Evolutionary conservation across 2,329 filamentous ascomycete genomes (phyloP).

Genomic region (Aspergillus sp.): DNA sequence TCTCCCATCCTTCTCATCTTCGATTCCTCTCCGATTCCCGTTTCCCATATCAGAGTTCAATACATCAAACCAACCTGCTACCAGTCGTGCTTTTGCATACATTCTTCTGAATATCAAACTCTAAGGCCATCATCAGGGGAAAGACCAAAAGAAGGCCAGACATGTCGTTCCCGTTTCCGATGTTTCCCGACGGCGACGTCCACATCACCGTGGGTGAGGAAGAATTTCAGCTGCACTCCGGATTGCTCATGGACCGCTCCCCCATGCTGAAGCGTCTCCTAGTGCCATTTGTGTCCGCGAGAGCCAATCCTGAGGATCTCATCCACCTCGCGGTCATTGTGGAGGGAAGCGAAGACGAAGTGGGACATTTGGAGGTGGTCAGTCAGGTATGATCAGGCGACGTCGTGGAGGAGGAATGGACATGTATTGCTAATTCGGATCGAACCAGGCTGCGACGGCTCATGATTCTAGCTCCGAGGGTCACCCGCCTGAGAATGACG

Average conservation of each 20-base stretch:
- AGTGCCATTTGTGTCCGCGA: not conserved
- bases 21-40: not conserved
- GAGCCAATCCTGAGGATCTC: no score
- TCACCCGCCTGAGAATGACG: no score
- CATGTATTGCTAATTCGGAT: no score
- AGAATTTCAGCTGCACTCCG: conserved; percentile 40
- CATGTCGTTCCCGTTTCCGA: conserved; percentile 27
- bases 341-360: not conserved
- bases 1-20: not conserved
- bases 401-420: no score
- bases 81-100: no score
- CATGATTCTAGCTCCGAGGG: no score
- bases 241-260: conserved; percentile 5
- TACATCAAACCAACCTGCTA: no score
- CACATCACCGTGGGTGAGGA: conserved; percentile 36
- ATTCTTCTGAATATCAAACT: not conserved
- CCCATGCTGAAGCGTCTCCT: conserved; percentile 2
- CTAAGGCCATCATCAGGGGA: not conserved
- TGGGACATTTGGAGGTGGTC: no score
- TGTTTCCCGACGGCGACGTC: conserved; percentile 41
- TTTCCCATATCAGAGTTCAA: no score
- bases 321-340: not conserved
- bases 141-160: no score
- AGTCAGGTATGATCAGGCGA: no score
- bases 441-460: no score